phyloP scores from a whole-genome alignment of 345 rosid genomes.

The Clausena lansium region DNA sequence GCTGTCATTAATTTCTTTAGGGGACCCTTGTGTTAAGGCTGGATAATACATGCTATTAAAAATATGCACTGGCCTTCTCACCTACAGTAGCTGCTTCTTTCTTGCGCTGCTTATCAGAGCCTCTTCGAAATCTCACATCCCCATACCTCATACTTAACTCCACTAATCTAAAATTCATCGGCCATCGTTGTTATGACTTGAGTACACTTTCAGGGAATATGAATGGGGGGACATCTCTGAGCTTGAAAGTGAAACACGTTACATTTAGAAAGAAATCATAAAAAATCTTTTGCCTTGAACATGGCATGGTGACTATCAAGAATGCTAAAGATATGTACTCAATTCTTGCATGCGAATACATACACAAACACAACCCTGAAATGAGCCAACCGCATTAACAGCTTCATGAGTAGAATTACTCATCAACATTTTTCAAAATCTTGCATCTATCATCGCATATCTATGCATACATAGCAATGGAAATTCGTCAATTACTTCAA shows the following conservation, averaged over 20 bases:
- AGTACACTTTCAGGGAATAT: background rate
- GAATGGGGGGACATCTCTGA: background rate
- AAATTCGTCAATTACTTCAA: background rate
- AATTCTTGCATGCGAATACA: background rate
- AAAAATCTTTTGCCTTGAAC: background rate
- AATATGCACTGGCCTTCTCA: conserved; percentile 58
- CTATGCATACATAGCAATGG: background rate
- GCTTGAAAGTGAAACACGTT: background rate
- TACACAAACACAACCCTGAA: background rate
- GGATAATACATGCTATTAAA: conserved; percentile 19
- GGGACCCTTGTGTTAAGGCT: too few species aligned
- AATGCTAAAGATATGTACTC: background rate
- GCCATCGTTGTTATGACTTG: background rate
- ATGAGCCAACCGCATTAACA: background rate
- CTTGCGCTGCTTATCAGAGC: conserved; percentile 7
- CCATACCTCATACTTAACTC: too few species aligned
- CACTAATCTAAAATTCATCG: too few species aligned
- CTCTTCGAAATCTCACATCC: too few species aligned
- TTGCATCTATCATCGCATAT: background rate
- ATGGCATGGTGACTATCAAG: background rate
- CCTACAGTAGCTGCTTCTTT: conserved; percentile 40
- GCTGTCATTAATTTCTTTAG: too few species aligned
- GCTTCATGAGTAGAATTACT: background rate
- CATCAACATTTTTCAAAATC: background rate
- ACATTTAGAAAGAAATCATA: background rate